Evolutionary conservation across 352 stramenopile genomes (phyloP), one percentile per base, ranked within the genome.

Genomic region (Lagenidium giganteum): DNA sequence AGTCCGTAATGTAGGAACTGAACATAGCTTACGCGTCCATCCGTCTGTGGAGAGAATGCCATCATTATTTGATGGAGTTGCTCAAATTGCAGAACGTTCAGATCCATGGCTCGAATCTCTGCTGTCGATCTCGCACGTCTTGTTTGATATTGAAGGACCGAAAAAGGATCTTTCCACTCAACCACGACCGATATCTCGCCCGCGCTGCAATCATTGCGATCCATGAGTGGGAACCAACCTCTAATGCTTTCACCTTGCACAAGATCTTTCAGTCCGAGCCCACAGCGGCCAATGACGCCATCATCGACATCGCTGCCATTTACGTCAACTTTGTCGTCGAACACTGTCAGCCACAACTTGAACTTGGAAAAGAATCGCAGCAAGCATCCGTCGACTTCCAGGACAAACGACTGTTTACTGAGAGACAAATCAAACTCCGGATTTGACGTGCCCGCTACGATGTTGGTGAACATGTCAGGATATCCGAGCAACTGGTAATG

Each of bases 401-500:
- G 52, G 1, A 57, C 39, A 32, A 89, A 93, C 5, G 62, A 57
- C 44, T 95, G 81, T 9, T 65, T 73, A 40, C 67, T 78, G 33
- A 51, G 59, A 8, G 62, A 61, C 8, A 87, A 60, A 42, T 95
- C 74, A 53, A 84, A 96, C 37, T 87, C 71, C 8, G 87, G 87
- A 22, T 66, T 67, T 7, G 62, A 40, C 13, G 77, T 70, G 24
- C 74, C 57, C 8, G 71, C 46, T 3, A 87, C 66, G 42, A 96
- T 93, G 36, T 90, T 84, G 3, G 87, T 95, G 48, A 97, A 96
- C 35, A 76, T 60, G 32, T 96, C 88, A 4, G 77, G 85, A 53
- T 93, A 95, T 5, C 78, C 80, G 1, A 97, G 62, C 6, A 97
- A 56, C 51, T 97, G 87, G 47, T 95, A 96, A 50, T 96, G 85